Base-by-base conservation (phyloP, 768 basidiomycete species). In the Russula sp. region DNA sequence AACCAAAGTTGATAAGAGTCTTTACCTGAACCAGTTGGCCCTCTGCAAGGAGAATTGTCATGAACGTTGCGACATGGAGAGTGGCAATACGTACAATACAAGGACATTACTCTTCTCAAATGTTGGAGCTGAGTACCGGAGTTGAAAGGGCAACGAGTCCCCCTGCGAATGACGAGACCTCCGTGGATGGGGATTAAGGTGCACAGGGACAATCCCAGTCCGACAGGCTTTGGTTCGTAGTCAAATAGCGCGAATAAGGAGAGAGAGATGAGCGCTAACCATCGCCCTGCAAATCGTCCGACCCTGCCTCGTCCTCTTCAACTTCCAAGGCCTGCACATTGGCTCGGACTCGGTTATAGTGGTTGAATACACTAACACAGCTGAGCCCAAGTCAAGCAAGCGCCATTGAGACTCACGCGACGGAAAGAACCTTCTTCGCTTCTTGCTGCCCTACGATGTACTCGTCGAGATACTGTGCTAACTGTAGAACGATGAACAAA, bases 51-150 rank as follows among this genome's bases (percentile, higher is more conserved):
- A 55, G 1, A 14, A 42, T 26, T 28, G 22, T 59, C 50, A 28
- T 24, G 14, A 18, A 61, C n/a, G 50, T 42, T n/a, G 38, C 3
- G 36, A 18, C 24, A 61, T 3, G 74, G 73, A 30, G 74, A 53
- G 48, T 30, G 13, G 14, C n/a, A 42, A 51, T 40, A 76, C 83
- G 69, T 72, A 94, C 94, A 98, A 82, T 63, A 98, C 87, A 49
- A 98, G 77, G 3, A 98, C 92, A 72, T 98, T 98, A 70, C 92
- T 94, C 81, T 98, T 98, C 79, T 98, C 95, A 59, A 96, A 91
- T 28, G 85, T 72, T 24, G 88, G 83, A 16, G 77, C 70, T 9
- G 77, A 74, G 51, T 79, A 78, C n/a, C 76, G 81, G 55, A 78
- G 70, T 44, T 73, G 76, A 24, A 81, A 73, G 7, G 81, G 70